Evolutionary conservation across 2,329 filamentous ascomycete species (phyloP), one percentile per base, ranked within the genome.

Genomic region (Rutstroemia sp.): DNA sequence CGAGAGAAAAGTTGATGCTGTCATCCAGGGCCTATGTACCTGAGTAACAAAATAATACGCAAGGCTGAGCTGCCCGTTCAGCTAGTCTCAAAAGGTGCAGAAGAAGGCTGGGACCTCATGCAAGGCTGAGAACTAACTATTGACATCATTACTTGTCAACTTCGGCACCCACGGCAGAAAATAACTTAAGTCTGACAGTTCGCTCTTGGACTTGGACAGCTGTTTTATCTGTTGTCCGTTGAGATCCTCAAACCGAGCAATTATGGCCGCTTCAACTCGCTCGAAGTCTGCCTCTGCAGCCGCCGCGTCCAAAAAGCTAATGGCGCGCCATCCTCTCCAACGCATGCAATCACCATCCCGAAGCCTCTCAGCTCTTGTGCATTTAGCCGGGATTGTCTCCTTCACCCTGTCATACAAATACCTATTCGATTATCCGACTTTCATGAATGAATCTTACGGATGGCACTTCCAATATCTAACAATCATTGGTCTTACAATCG

Each of bases 401-500:
- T 83, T 83, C 64, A 62, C 70, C 19, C 75, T 76, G 48, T 81
- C 74, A 51, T 84, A 82, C 67, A 69, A 73, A 57, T 82, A 78
- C 63, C 71, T 84, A 2, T 63, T 68, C 16, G 61, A 64, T 12
- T 80, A 76, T 70, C 77, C 80, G 2, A 78, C 75, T 10, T 70
- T 75, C 51, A 77, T 84, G 46, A 78, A 78, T 51, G 72, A 75
- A 0, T 76, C 82, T 1, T 88, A 85, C 64, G 87, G 87, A 57
- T 68, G 67, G 67, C 67, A 68, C 54, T 68, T 60, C 54, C 67
- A 69, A 60, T 89, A 87, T 65, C 77, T 91, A 34, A 91, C 87
- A 61, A 89, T 89, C 66, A 79, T 90, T 57, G 87, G 86, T 25
- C 78, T 90, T 45, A 73, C 77, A 1, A 72, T 87, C 23, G 78